Base-by-base conservation (phyloP, 2,329 filamentous ascomycete species). In the Pseudogymnoascus sp. region DNA sequence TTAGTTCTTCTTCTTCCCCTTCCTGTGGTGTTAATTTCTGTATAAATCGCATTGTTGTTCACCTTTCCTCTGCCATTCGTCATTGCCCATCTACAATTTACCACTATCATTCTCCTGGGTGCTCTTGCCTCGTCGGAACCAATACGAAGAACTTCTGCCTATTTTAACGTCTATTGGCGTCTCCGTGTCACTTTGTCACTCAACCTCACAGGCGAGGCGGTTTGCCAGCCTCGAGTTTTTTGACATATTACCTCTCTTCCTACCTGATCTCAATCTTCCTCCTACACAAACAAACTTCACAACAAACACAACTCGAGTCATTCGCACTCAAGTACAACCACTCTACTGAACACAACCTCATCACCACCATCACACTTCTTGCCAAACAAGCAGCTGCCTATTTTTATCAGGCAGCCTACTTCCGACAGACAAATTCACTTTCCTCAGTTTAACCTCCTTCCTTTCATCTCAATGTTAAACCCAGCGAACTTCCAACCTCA, bases 401-500 rank as follows among this genome's bases (percentile, higher is more conserved):
- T 12, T 7, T 53, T 53, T 14, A 28, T 33, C 47, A 22, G 47
- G 47, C 28, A 33, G 28, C 15, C 28, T 53, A 53, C 47, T 35
- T 53, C 7, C 47, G 33, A 18, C 28, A 28, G 8, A 53, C 47
- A 20, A 53, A 6, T 53, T 53, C 47, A 53, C 28, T 53, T 53
- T 53, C 28, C 47, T 33, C 9, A 20, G 28, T 53, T 33, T 12
- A 35, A 53, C 28, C 11, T 20, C 33, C 15, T 53, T 35, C 28
- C 47, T 35, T 53, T 53, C 47, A 33, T 53, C 47, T 53, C 47
- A 53, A 53, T 53, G 47, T 33, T 28, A 53, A 53, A 33, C 15
- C 28, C 47, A 53, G 47, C 28, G 47, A 78, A 82, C 69, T 85
- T 81, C 67, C 80, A 85, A 67, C 83, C 83, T 1, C 82, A 80